Conservation (phyloP, 2,329 filamentous ascomycete species). For the Tetracladium maxilliforme region DNA sequence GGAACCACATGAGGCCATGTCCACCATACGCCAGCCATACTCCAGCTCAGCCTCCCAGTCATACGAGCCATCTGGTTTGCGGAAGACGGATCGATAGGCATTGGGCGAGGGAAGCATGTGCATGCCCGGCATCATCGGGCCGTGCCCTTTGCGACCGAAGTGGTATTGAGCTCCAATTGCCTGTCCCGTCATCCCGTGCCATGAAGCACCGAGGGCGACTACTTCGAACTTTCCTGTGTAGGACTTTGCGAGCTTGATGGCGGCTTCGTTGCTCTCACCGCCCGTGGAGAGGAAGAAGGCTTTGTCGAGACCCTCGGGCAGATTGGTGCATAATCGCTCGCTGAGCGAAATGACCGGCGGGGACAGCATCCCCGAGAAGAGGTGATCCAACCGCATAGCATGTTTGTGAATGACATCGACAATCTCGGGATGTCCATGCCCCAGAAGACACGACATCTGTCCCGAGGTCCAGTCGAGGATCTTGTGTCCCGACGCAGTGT, state of each 20-base stretch:
- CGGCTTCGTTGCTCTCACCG: conserved; percentile 42
- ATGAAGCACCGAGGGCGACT: conserved; percentile 41
- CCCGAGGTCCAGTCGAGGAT: conserved; percentile 46
- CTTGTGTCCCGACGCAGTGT: conserved; percentile 22
- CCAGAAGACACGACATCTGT: conserved; percentile 43
- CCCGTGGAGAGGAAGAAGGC: conserved; percentile 44
- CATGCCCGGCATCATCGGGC: conserved; percentile 36
- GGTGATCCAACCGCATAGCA: conserved; percentile 37
- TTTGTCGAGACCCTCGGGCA: conserved; percentile 33
- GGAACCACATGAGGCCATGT: conserved; percentile 42
- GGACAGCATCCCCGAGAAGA: conserved; percentile 43
- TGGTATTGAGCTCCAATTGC: conserved; percentile 37
- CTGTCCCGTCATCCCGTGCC: conserved; percentile 44
- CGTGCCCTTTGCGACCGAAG: conserved; percentile 29
- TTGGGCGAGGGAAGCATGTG: conserved; percentile 44
- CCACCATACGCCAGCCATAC: conserved; percentile 45
- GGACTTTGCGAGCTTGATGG: conserved; percentile 48
- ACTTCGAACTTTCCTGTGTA: conserved; percentile 53
- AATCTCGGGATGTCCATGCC: conserved; percentile 42
- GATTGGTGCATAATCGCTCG: conserved; percentile 28
- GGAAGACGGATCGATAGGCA: conserved; percentile 45
- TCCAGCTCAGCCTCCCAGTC: conserved; percentile 52
- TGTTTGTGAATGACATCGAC: conserved; percentile 33
- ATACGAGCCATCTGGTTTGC: conserved; percentile 40
- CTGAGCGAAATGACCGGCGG: conserved; percentile 40